Base-by-base conservation (phyloP, 179 eudicot species). In the Monotropa hypopitys region DNA sequence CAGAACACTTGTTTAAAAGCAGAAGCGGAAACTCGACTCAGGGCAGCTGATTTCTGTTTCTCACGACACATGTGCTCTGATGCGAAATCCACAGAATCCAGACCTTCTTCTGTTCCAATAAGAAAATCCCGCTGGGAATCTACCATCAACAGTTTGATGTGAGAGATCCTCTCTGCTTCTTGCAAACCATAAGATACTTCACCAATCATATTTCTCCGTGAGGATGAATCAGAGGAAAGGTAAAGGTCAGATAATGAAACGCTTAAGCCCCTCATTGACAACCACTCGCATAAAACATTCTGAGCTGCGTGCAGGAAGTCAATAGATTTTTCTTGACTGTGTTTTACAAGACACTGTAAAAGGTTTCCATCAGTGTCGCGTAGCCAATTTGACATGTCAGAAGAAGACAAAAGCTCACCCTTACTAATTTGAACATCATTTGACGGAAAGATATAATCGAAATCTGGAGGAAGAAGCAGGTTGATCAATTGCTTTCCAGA, bases 191-290 rank as follows among this genome's bases (percentile, higher is more conserved):
- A 87, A 16, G 65, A 76, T 53, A 93, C 88, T 78, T 95, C 99
- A 20, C 91, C 88, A 13, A 87, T 83, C 88, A 95, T 85, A 84
- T 88, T 93, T 72, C 76, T 70, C 38, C 82, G 90, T 20, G 83
- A 80, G 57, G 80, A 66, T 57, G 54, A 51, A 74, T 95, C 97
- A 30, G 89, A 79, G 71, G 93, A 83, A 20, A 95, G 88, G 86
- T 90, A 91, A 73, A 95, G 86, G 80, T 95, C 99, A 32, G 85
- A 86, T 66, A 95, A 82, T 2, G 99, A 95, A 68, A 95, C 98
- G 56, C 93, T 95, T 8, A 95, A 81, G 28, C 99, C 99, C 83
- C 95, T 88, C 77, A 59, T 65, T 21, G 90, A 84, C 72, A 95
- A 49, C 97, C 97, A 95, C 77, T 95, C 95, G 76, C 92, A 88